Evolutionary conservation across 352 stramenopile species (phyloP).

Genomic region (Globisporangium parvum): DNA sequence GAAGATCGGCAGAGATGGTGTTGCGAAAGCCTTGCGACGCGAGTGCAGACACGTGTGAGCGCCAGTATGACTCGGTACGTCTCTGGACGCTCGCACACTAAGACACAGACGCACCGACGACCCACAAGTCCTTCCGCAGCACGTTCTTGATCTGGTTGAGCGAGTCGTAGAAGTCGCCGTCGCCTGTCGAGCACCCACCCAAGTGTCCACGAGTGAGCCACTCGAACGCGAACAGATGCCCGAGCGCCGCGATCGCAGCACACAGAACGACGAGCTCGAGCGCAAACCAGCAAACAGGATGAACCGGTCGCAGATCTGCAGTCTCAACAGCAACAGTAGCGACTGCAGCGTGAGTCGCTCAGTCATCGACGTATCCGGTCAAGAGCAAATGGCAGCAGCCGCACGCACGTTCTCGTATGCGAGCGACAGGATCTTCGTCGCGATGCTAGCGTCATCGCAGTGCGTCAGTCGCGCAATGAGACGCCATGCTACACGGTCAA

Average conservation of each 20-base stretch:
- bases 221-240: not conserved
- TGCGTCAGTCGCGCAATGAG: not conserved
- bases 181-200: constrained; percentile 25
- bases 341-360: not conserved
- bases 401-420: constrained; percentile 75
- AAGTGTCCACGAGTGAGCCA: constrained; percentile 9
- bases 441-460: constrained; percentile 39
- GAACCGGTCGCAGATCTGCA: constrained; percentile 74
- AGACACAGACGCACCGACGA: constrained; percentile 49
- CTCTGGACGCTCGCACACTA: not conserved
- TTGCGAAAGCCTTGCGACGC: constrained; percentile 48
- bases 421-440: constrained; percentile 81
- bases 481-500: not conserved
- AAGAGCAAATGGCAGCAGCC: not conserved
- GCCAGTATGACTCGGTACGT: not conserved
- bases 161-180: constrained; percentile 85
- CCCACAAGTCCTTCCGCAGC: constrained; percentile 80
- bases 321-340: not conserved
- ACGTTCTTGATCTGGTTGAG: constrained; percentile 79
- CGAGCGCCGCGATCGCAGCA: not conserved
- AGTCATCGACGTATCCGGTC: not conserved
- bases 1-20: constrained; percentile 69
- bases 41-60: not conserved
- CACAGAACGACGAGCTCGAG: not conserved
- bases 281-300: constrained; percentile 69